Conservation (phyloP, 495 filamentous ascomycete species). For the Parmelia sp. region DNA sequence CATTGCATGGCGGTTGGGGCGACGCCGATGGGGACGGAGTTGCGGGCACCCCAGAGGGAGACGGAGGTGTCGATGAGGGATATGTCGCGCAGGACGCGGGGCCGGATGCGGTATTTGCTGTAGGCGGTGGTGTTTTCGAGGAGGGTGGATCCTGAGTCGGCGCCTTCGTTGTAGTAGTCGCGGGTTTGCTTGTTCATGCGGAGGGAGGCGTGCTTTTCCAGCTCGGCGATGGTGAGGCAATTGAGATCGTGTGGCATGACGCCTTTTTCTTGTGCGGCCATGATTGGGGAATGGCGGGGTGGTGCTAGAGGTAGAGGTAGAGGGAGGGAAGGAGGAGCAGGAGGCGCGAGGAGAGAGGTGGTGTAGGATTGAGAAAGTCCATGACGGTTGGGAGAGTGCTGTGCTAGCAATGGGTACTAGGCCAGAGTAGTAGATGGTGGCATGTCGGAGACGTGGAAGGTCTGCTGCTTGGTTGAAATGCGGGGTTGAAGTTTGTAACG, state of each 20-base stretch:
- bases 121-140: conserved; percentile 48
- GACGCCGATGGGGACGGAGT: conserved; percentile 35
- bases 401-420: neutral
- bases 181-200: conserved; percentile 26
- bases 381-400: neutral
- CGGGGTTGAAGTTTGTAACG: neutral
- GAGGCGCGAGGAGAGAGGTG: neutral
- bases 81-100: conserved; percentile 51
- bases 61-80: conserved; percentile 44
- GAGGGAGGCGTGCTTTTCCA: conserved; percentile 19
- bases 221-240: conserved; percentile 23
- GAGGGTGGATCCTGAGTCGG: conserved; percentile 37
- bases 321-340: neutral
- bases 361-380: neutral
- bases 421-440: neutral
- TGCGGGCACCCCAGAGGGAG: conserved; percentile 38
- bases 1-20: conserved; percentile 43
- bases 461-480: neutral
- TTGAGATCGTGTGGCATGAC: conserved; percentile 24
- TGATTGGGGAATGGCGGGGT: conserved; percentile 35
- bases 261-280: conserved; percentile 32
- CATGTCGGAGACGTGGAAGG: neutral
- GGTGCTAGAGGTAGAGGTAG: neutral
- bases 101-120: conserved; percentile 48
- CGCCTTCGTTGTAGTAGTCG: conserved; percentile 48